A percentile compares a stretch with the other conserved stretches of the same genome.
These are phyloP conservation scores for Anisodus tanguticus DNA, from an alignment of 257 asterid species.

Conservation along the genomic window DNA sequence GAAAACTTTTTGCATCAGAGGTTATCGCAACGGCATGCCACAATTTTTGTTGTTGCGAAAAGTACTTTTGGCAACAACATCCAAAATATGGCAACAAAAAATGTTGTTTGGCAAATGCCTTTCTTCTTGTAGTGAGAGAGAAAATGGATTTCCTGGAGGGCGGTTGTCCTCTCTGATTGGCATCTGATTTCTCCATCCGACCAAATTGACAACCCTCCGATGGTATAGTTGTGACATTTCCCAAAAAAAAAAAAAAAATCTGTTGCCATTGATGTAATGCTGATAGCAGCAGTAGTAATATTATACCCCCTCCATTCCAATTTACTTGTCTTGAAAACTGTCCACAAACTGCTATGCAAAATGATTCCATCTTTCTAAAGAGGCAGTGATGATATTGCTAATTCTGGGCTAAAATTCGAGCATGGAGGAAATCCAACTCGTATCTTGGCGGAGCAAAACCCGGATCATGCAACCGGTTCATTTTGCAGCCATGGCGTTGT, in stretches of 20 bases:
- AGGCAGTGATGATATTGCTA: neutral
- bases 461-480: neutral
- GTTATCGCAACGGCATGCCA: no score
- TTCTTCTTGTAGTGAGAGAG: no score
- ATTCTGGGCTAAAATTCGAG: neutral
- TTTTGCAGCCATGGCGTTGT: constrained; percentile 15
- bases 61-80: no score
- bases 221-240: neutral
- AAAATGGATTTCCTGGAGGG: no score
- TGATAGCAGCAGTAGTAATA: no score
- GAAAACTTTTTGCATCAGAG: no score
- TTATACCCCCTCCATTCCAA: neutral
- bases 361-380: neutral
- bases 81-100: no score
- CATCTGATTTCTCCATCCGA: no score
- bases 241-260: neutral
- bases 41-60: no score
- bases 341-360: neutral
- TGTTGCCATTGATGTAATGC: neutral
- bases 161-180: no score
- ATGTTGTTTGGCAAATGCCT: no score
- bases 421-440: neutral
- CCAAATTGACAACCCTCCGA: no score
- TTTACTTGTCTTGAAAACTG: neutral
- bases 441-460: neutral